These are phyloP conservation scores for Spatholobus suberectus DNA, from an alignment of 306 rosid species.

Conservation along the genomic window DNA sequence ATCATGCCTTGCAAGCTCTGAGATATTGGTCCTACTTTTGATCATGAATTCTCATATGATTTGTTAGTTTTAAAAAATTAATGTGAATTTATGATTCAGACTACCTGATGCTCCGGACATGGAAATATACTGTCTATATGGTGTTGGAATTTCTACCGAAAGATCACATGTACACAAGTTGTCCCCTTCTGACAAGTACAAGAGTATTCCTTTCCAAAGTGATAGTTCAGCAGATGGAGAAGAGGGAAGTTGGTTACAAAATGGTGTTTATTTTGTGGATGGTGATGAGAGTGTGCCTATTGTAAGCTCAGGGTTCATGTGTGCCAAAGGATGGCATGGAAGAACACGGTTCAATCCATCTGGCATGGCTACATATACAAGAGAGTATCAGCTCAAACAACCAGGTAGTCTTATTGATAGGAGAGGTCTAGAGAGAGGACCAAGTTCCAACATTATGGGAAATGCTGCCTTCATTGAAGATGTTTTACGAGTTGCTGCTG, in stretches of 20 bases:
- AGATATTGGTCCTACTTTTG: background rate
- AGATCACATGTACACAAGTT: conserved; percentile 59
- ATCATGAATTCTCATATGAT: background rate
- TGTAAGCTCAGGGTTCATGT: conserved; percentile 83
- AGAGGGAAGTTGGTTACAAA: conserved; percentile 47
- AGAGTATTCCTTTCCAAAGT: conserved; percentile 59
- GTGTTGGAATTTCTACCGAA: conserved; percentile 74
- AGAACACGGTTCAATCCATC: conserved; percentile 84
- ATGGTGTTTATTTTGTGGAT: conserved; percentile 62
- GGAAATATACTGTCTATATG: conserved; percentile 81
- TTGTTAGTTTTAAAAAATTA: background rate
- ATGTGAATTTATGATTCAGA: conserved; percentile 50
- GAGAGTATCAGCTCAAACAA: conserved; percentile 68
- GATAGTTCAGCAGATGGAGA: conserved; percentile 62
- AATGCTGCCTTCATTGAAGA: conserved; percentile 70
- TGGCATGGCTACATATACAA: conserved; percentile 55
- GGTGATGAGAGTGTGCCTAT: conserved; percentile 69
- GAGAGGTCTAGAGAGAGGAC: conserved; percentile 60
- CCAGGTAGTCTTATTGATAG: conserved; percentile 59
- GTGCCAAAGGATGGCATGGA: conserved; percentile 82
- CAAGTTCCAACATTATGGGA: conserved; percentile 64
- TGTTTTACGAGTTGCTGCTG: conserved; percentile 68
- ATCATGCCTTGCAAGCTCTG: background rate
- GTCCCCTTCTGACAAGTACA: conserved; percentile 57
- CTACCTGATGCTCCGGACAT: conserved; percentile 75